Evolutionary conservation across 108 stramenopile species (phyloP).

Genomic region (Discostella pseudostelligera): DNA sequence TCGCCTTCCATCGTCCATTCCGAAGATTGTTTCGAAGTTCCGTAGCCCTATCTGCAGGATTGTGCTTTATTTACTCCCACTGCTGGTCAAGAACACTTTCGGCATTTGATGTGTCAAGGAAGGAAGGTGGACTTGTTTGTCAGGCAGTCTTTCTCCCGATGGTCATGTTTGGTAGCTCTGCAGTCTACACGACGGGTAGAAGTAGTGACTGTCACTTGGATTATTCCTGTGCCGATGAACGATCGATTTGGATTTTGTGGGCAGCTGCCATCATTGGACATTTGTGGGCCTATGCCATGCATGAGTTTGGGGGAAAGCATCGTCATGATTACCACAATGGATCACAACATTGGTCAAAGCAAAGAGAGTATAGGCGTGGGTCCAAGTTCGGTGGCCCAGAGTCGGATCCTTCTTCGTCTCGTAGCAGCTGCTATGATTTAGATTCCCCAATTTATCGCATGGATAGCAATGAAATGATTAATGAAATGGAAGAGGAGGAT

Average conservation of each 20-base stretch:
- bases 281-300: conserved; percentile 29
- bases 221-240: conserved; percentile 41
- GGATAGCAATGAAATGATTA: conserved; percentile 2
- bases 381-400: neutral
- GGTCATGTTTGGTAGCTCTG: conserved; percentile 16
- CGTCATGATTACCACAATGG: conserved; percentile 20
- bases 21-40: conserved; percentile 44
- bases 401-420: conserved; percentile 18
- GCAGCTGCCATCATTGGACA: conserved; percentile 22
- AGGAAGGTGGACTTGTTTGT: conserved; percentile 41
- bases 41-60: conserved; percentile 26
- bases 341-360: neutral
- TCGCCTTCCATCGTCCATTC: conserved; percentile 53
- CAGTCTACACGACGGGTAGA: neutral
- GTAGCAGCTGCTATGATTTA: conserved; percentile 22
- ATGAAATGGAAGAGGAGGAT: conserved; percentile 19
- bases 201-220: conserved; percentile 5
- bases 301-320: conserved; percentile 49
- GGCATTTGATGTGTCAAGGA: conserved; percentile 40
- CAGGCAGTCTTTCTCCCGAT: conserved; percentile 33
- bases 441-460: conserved; percentile 15
- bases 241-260: conserved; percentile 44
- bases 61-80: conserved; percentile 50
- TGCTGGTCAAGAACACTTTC: conserved; percentile 54
- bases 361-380: neutral